Conservation (phyloP, 306 rosid species). For the Chamaecrista fasciculata region DNA sequence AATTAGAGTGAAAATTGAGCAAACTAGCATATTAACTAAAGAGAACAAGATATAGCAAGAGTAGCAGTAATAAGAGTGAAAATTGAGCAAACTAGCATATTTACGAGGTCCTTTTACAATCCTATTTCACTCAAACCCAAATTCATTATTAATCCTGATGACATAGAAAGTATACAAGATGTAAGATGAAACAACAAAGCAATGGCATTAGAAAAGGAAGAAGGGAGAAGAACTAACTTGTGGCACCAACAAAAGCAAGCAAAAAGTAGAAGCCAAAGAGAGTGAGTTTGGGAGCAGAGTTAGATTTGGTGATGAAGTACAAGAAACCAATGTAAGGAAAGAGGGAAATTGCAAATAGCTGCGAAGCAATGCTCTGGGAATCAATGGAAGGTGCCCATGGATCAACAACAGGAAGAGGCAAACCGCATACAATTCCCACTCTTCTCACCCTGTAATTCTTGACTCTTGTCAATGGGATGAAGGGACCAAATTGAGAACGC, state of each 20-base stretch:
- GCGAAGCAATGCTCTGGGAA: conserved; percentile 86
- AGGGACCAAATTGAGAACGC: no score
- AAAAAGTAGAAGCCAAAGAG: no score
- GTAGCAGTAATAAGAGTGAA: no score
- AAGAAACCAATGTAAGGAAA: conserved; percentile 86
- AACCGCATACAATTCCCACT: conserved; percentile 42
- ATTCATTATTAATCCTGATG: background rate
- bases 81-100: no score
- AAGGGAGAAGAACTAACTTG: conserved; percentile 56
- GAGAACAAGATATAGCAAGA: no score
- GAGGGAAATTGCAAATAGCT: conserved; percentile 77
- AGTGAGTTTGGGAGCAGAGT: no score
- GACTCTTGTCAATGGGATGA: conserved; percentile 13
- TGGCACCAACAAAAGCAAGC: conserved; percentile 86
- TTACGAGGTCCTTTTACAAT: background rate
- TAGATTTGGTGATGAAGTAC: conserved; percentile 87
- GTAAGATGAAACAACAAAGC: no score
- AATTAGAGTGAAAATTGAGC: background rate
- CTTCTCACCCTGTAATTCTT: conserved; percentile 15
- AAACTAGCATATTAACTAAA: background rate
- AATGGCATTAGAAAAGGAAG: background rate
- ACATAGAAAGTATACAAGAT: background rate
- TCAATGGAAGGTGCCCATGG: conserved; percentile 91
- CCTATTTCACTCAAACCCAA: background rate
- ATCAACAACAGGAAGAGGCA: conserved; percentile 70